Evolutionary conservation across 768 basidiomycete genomes (phyloP).

Genomic region (Pholiota conissans): DNA sequence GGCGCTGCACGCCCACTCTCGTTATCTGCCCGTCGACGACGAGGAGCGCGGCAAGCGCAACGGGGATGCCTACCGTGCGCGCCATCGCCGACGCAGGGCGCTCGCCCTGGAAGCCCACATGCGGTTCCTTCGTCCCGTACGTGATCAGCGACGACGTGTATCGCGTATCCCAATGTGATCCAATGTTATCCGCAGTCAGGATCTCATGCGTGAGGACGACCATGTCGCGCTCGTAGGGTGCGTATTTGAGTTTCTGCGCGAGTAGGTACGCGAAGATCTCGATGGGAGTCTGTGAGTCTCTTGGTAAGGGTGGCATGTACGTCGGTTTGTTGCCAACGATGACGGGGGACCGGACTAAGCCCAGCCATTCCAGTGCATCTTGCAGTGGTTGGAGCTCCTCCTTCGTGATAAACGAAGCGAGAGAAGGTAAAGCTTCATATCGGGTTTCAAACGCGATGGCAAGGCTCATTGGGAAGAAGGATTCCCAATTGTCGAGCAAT

Average conservation of each 20-base stretch:
- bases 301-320: slow-evolving; percentile 46
- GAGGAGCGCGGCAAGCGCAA: slow-evolving; percentile 77
- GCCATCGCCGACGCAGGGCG: slow-evolving; percentile 77
- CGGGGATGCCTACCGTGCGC: slow-evolving; percentile 84
- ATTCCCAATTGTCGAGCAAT: slow-evolving; percentile 38
- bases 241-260: slow-evolving; percentile 69
- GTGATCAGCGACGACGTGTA: slow-evolving; percentile 67
- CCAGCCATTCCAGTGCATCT: slow-evolving; percentile 54
- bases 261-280: slow-evolving; percentile 77
- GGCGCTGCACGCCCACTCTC: slow-evolving; percentile 66
- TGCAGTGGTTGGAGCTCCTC: slow-evolving; percentile 25
- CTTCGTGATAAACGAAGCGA: slow-evolving; percentile 20
- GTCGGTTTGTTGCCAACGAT: neutral
- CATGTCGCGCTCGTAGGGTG: slow-evolving; percentile 75
- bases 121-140: slow-evolving; percentile 45
- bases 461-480: slow-evolving; percentile 31
- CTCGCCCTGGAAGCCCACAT: slow-evolving; percentile 19
- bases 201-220: slow-evolving; percentile 87
- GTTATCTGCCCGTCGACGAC: slow-evolving; percentile 61
- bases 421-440: slow-evolving; percentile 13
- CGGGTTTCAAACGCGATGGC: slow-evolving; percentile 11
- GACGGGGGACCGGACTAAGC: slow-evolving; percentile 19
- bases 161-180: slow-evolving; percentile 32
- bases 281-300: slow-evolving; percentile 48
- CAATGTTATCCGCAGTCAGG: slow-evolving; percentile 38